Conservation (phyloP, 805 yeast species). For the Saturnispora gosingensis region DNA sequence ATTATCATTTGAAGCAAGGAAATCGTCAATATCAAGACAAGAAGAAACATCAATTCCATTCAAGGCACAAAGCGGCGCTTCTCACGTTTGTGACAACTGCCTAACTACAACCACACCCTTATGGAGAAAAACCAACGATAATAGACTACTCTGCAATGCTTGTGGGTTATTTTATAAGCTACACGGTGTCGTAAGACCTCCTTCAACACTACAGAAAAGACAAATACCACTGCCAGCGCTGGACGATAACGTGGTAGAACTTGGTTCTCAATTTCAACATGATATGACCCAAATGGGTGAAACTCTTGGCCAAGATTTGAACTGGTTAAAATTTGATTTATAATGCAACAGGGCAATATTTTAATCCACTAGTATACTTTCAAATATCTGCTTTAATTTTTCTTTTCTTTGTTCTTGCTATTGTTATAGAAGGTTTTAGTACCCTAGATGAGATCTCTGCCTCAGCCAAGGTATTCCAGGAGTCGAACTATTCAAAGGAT, state of each 20-base stretch:
- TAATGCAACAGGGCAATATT: background rate
- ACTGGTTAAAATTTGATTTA: slow-evolving; percentile 29
- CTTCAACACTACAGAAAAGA: slow-evolving; percentile 5
- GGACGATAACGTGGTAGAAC: slow-evolving; percentile 7
- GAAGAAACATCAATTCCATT: slow-evolving; percentile 24
- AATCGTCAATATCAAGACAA: background rate
- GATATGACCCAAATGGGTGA: slow-evolving; percentile 27
- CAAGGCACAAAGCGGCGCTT: slow-evolving; percentile 15
- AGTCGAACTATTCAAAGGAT: slow-evolving; percentile 25
- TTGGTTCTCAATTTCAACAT: slow-evolving; percentile 13
- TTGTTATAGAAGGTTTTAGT: background rate
- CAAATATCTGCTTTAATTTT: background rate
- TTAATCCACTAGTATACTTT: background rate
- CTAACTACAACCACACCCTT: slow-evolving; percentile 86
- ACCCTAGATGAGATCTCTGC: slow-evolving; percentile 26
- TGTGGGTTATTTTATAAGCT: slow-evolving; percentile 84
- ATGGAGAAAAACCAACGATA: slow-evolving; percentile 81
- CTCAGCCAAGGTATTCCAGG: slow-evolving; percentile 30
- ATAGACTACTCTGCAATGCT: slow-evolving; percentile 82
- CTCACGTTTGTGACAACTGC: slow-evolving; percentile 66
- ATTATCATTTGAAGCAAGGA: background rate
- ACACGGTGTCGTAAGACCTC: slow-evolving; percentile 50
- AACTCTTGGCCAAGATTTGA: slow-evolving; percentile 27
- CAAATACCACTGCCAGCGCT: slow-evolving; percentile 5
- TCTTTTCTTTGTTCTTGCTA: background rate